Evolutionary conservation across 2,329 filamentous ascomycete species (phyloP).

Genomic region (Colletotrichum phormii): DNA sequence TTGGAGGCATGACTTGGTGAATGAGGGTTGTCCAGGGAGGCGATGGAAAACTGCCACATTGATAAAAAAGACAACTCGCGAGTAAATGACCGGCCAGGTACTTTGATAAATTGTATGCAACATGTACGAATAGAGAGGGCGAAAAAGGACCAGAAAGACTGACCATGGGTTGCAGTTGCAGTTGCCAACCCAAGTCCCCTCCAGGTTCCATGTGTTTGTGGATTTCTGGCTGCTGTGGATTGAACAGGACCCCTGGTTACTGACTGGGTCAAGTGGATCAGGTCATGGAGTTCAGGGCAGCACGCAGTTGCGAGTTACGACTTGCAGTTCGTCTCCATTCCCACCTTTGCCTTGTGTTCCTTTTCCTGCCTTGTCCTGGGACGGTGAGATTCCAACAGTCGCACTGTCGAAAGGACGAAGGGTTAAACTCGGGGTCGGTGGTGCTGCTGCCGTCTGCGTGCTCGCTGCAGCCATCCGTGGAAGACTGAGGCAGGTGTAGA

Average conservation of each 20-base stretch:
- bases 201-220: slow-evolving; percentile 14
- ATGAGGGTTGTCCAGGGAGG: neutral
- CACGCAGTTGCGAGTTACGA: no score
- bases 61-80: neutral
- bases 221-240: slow-evolving; percentile 20
- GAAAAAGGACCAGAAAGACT: neutral
- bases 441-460: neutral
- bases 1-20: neutral
- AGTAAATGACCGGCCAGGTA: no score
- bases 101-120: no score
- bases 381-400: neutral
- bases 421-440: slow-evolving; percentile 18
- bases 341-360: neutral
- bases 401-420: slow-evolving; percentile 9
- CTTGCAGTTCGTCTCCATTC: neutral
- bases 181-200: no score
- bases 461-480: neutral
- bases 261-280: slow-evolving; percentile 3
- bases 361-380: no score
- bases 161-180: neutral
- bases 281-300: neutral
- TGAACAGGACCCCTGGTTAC: slow-evolving; percentile 20
- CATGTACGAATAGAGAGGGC: neutral
- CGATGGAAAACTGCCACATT: neutral
- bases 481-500: neutral